phyloP scores from a whole-genome alignment of 331 rosid genomes.

The Prunus yedoensis region DNA sequence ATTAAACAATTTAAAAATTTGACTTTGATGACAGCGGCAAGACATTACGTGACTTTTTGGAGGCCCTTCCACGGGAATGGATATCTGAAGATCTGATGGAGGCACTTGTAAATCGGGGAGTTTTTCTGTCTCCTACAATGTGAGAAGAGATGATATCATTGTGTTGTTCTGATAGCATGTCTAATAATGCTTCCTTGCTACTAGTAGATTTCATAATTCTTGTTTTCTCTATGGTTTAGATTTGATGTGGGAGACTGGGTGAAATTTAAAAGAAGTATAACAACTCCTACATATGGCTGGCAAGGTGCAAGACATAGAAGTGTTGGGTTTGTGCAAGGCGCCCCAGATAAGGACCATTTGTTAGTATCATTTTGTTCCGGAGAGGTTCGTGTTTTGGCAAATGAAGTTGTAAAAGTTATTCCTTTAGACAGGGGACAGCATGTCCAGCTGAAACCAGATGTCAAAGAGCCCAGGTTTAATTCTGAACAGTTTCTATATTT shows the following conservation, averaged over 20 bases:
- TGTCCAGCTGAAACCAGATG: slow-evolving; percentile 79
- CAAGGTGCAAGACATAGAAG: slow-evolving; percentile 76
- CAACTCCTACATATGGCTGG: slow-evolving; percentile 86
- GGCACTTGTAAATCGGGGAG: slow-evolving; percentile 65
- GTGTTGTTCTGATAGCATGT: slow-evolving; percentile 9
- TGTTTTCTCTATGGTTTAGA: slow-evolving; percentile 43
- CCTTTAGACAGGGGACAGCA: slow-evolving; percentile 97
- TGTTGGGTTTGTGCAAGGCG: slow-evolving; percentile 94
- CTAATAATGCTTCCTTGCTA: slow-evolving; percentile 16
- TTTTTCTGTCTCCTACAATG: slow-evolving; percentile 77
- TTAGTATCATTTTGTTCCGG: slow-evolving; percentile 92
- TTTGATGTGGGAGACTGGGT: slow-evolving; percentile 94
- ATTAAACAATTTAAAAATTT: not conserved
- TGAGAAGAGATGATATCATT: slow-evolving; percentile 39
- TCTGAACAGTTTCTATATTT: slow-evolving; percentile 10
- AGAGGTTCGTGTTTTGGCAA: slow-evolving; percentile 73
- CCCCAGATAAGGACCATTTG: slow-evolving; percentile 72
- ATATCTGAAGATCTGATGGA: slow-evolving; percentile 94
- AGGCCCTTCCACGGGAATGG: slow-evolving; percentile 90
- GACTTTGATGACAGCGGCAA: slow-evolving; percentile 72
- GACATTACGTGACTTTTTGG: slow-evolving; percentile 83
- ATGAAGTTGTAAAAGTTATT: slow-evolving; percentile 86
- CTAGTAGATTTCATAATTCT: slow-evolving; percentile 12
- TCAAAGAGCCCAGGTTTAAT: slow-evolving; percentile 78
- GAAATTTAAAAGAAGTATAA: slow-evolving; percentile 73